Evolutionary conservation across 805 yeast genomes (phyloP), one percentile per base, ranked within the genome.

Genomic region (Candida nanaspora): DNA sequence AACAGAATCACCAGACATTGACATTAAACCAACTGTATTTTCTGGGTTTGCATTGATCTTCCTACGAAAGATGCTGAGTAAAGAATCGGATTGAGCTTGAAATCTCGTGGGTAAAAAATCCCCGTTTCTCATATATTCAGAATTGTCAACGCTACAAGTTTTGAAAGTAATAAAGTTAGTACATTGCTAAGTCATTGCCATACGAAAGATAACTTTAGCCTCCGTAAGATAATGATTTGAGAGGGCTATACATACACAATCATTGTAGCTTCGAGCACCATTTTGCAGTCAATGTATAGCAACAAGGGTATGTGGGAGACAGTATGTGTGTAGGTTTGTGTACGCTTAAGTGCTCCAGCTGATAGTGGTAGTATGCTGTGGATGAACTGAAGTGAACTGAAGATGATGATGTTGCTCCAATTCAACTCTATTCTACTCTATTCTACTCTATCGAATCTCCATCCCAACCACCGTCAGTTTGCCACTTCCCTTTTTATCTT

Each of bases 181-280:
- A 28, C 14, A 6, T 13, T 28, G 8, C 11, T 25, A 8, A 25
- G 11, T 25, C 11, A 11, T 25, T 11, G 8, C 27, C 8, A 11
- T 25, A 25, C 11, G 27, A 9, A 25, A 9, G 27, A 8, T 25
- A 9, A 25, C n/a, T n/a, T n/a, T n/a, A n/a, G n/a, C n/a, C n/a
- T n/a, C 16, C 27, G 27, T 9, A 13, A n/a, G n/a, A n/a, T n/a
- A n/a, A n/a, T n/a, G n/a, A n/a, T n/a, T n/a, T n/a, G n/a, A n/a
- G n/a, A n/a, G n/a, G n/a, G n/a, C n/a, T n/a, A 13, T 39, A 47
- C 67, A 36, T 52, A 66, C 69, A 88, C 86, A 47, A 93, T 76
- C 84, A 93, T 89, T 14, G 96, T 85, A 47, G 98, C 98, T 66
- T 93, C 98, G 55, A 89, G 75, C 48, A 83, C 96, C 97, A 88